Evolutionary conservation across 1,139 yeast species (phyloP).

Genomic region (Lodderomyces metapsilosis): DNA sequence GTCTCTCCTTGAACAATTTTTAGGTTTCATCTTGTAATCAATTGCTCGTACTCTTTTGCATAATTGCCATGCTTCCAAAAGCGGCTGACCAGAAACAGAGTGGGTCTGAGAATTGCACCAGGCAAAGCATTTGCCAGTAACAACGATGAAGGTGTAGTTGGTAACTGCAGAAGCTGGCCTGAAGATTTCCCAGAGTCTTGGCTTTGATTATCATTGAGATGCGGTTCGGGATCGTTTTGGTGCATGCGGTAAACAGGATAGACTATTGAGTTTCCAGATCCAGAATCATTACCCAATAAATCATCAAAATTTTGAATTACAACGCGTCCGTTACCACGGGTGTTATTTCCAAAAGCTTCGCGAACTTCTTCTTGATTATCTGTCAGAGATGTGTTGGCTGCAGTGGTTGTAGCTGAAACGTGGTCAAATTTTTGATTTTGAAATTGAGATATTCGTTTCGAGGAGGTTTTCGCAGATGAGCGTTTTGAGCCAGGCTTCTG

Average conservation of each 20-base stretch:
- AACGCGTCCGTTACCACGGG: not conserved
- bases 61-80: constrained; percentile 17
- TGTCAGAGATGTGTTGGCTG: not conserved
- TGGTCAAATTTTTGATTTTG: constrained; percentile 1
- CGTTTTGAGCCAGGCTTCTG: not conserved
- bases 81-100: not conserved
- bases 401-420: not conserved
- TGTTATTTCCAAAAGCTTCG: not conserved
- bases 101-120: not conserved
- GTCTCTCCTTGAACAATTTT: constrained; percentile 28
- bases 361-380: not conserved
- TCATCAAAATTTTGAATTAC: constrained; percentile 32
- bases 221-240: not conserved
- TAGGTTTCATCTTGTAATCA: constrained; percentile 18
- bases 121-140: not conserved
- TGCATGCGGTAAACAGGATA: constrained; percentile 39
- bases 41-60: constrained; percentile 14
- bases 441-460: too few relatives aligned
- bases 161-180: not conserved
- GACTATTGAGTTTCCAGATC: constrained; percentile 26
- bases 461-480: not conserved
- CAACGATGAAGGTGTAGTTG: not conserved
- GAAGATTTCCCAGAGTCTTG: not conserved
- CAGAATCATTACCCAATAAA: constrained; percentile 20
- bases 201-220: not conserved